Evolutionary conservation across 2,329 filamentous ascomycete species (phyloP), one percentile per base, ranked within the genome.

Genomic region (Microdochium paspali): DNA sequence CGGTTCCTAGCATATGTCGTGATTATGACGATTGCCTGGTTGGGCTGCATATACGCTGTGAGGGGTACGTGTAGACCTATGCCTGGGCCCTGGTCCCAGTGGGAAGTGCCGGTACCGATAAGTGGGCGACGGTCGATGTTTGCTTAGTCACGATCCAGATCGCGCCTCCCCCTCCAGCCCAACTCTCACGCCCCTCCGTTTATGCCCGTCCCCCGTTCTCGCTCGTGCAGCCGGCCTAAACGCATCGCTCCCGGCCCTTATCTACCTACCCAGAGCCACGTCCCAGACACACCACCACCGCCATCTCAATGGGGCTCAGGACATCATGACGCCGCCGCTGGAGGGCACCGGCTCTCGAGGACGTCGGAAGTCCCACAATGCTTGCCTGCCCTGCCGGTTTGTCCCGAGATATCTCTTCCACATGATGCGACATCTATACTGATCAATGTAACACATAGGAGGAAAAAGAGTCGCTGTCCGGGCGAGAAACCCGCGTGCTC

Each of bases 381-480:
- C 67, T 24, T 70, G 68, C 54, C 63, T 73, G 45, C 72, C 70
- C 51, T 75, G 72, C 69, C 63, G 70, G 71, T 74, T 45, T 49
- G 64, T 57, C 9, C 12, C 23, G 24, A 47, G 24, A 28, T n/a
- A n/a, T 24, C 26, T 12, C 12, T 15, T 18, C 21, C 12, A 40
- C 15, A 31, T 15, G 12, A 2, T 21, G 31, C 6, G n/a, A 4
- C 42, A 18, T 12, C 25, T n/a, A 10, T 30, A 40, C 49, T 58
- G 40, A 58, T 49, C 31, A 45, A 26, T 4, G 39, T 31, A 40
- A 39, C 24, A 18, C 25, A 44, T 47, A 69, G 71, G 56, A 59
- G 71, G 46, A 75, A 76, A 54, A 76, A 76, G 55, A 74, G 68
- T 2, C 67, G 73, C 28, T 76, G 73, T 54, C 73, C 73, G 0